These are phyloP conservation scores for Coemansia umbellata DNA, from an alignment of 192 early-diverging fungal species.

Conservation along the genomic window DNA sequence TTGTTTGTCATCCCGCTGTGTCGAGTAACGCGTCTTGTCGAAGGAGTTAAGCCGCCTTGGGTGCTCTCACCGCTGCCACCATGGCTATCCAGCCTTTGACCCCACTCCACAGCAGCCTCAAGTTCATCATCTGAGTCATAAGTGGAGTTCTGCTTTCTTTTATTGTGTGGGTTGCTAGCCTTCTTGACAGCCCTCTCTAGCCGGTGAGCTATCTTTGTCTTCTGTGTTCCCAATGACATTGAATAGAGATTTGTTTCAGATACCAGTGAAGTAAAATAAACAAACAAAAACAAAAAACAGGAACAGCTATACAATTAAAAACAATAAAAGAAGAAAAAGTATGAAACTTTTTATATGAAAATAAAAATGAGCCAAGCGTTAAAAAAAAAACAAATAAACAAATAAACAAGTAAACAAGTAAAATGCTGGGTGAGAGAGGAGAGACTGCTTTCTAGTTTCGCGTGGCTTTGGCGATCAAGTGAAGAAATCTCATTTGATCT, in stretches of 20 bases:
- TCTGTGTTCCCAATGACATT: slow-evolving; percentile 12
- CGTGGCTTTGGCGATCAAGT: no score
- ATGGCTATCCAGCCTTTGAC: slow-evolving; percentile 10
- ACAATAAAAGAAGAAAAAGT: not conserved
- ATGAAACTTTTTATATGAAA: no score
- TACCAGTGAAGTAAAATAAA: not conserved
- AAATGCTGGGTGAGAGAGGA: no score
- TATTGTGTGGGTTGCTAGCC: slow-evolving; percentile 2
- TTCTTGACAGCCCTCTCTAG: slow-evolving; percentile 27
- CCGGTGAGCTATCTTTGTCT: slow-evolving; percentile 29
- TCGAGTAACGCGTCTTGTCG: slow-evolving; percentile 53
- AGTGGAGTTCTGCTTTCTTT: slow-evolving; percentile 13
- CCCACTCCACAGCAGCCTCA: slow-evolving; percentile 32
- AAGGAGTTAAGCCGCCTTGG: not conserved
- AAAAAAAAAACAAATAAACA: slow-evolving; percentile 3
- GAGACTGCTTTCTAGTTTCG: no score
- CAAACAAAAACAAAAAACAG: not conserved
- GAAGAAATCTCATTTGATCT: not conserved
- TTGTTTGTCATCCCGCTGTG: slow-evolving; percentile 57
- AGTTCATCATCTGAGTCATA: slow-evolving; percentile 16
- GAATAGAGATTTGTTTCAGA: not conserved
- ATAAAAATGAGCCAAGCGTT: not conserved
- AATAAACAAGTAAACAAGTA: not conserved
- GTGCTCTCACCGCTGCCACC: not conserved
- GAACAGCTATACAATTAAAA: not conserved